Percentiles rank a stretch among this genome's conserved stretches.
Conservation (phyloP, 345 rosid species). For the Acer yangbiense region DNA sequence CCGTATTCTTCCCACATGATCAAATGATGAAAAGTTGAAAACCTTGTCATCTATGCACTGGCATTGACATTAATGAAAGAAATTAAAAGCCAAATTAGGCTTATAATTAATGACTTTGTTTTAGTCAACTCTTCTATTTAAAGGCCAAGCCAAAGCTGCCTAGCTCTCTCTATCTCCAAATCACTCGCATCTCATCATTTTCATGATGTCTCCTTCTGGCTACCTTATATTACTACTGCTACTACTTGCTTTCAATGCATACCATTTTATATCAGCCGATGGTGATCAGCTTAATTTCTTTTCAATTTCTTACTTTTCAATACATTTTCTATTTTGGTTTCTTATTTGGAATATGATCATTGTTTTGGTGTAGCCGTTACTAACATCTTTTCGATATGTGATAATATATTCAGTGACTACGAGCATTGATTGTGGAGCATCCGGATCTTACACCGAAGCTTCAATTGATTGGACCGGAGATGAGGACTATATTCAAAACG, state of each 20-base stretch:
- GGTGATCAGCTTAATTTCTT: not conserved
- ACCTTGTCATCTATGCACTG: not conserved
- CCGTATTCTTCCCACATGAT: too few species aligned
- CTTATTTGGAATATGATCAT: too few species aligned
- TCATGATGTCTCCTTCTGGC: not conserved
- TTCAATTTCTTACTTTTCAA: not conserved
- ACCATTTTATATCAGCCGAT: not conserved
- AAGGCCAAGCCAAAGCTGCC: not conserved
- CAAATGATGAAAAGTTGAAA: not conserved
- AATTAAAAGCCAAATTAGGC: not conserved
- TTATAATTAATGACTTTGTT: not conserved
- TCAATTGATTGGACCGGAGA: constrained; percentile 34
- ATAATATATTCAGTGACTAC: not conserved
- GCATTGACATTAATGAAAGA: not conserved
- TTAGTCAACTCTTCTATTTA: not conserved
- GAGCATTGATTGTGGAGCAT: constrained; percentile 38
- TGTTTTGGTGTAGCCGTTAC: too few species aligned
- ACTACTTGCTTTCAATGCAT: not conserved
- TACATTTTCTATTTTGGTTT: too few species aligned
- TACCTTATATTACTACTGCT: not conserved
- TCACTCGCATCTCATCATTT: not conserved
- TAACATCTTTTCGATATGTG: too few species aligned
- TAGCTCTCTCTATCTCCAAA: not conserved
- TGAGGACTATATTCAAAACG: constrained; percentile 17
- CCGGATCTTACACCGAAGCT: constrained; percentile 14